These are phyloP conservation scores for Houttuynia cordata DNA, from an alignment of 164 flowering plant genomes.

Conservation along the genomic window DNA sequence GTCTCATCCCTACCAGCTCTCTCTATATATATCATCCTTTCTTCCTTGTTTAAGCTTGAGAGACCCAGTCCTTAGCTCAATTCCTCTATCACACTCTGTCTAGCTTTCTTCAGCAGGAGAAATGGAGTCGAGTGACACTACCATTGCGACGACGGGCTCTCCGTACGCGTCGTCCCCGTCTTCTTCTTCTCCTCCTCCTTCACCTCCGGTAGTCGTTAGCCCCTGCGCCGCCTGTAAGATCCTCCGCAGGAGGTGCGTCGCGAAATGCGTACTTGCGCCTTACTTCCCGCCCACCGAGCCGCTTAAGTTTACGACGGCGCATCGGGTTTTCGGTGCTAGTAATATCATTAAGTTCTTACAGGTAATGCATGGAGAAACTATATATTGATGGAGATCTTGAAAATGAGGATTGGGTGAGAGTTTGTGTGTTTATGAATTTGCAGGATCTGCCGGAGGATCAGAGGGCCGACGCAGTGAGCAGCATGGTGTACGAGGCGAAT, in stretches of 20 bases:
- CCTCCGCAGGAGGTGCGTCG: constrained; percentile 61
- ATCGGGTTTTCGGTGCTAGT: constrained; percentile 73
- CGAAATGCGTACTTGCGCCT: constrained; percentile 62
- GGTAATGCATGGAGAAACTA: constrained; percentile 17
- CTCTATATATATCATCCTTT: background rate
- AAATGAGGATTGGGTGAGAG: background rate
- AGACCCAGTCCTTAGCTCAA: background rate
- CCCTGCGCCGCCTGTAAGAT: constrained; percentile 83
- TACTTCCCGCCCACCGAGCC: constrained; percentile 73
- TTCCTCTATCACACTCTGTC: too few species aligned
- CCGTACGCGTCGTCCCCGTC: constrained; percentile 5
- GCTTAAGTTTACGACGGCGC: constrained; percentile 71
- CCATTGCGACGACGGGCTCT: constrained; percentile 3
- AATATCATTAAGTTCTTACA: constrained; percentile 73
- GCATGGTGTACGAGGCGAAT: constrained; percentile 77
- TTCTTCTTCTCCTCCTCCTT: constrained; percentile 12
- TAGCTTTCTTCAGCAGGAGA: too few species aligned
- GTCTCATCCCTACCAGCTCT: background rate
- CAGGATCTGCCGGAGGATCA: constrained; percentile 68
- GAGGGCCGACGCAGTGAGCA: constrained; percentile 70
- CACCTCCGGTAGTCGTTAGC: constrained; percentile 24
- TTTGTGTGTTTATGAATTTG: background rate
- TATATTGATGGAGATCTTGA: background rate
- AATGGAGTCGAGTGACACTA: constrained; percentile 11
- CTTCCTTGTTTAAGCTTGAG: background rate